Evolutionary conservation across 805 yeast genomes (phyloP).

Genomic region (Aciculoconidium aculeatum): DNA sequence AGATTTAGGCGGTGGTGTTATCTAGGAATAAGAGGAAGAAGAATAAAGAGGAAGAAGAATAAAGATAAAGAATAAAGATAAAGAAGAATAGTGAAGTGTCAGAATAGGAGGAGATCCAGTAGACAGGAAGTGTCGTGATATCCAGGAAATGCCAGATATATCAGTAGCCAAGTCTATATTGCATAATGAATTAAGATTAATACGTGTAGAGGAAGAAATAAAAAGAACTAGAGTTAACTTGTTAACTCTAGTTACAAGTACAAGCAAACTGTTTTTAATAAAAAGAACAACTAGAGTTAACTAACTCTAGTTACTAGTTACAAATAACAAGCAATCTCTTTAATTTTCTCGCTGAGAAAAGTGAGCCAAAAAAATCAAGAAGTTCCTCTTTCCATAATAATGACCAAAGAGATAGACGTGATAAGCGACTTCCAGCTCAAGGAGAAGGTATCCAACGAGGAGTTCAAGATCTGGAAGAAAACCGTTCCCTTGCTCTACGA

Average conservation of each 20-base stretch:
- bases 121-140: too few species aligned
- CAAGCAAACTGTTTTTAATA: background rate
- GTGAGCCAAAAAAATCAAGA: too few species aligned
- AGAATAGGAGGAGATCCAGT: background rate
- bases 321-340: background rate
- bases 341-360: too few species aligned
- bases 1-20: conserved; percentile 21
- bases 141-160: too few species aligned
- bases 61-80: too few species aligned
- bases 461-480: conserved; percentile 76
- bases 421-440: conserved; percentile 44
- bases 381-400: conserved; percentile 8
- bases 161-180: too few species aligned
- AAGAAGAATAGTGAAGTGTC: conserved; percentile 1
- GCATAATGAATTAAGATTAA: too few species aligned
- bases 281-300: conserved; percentile 1
- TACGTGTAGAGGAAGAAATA: too few species aligned
- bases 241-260: too few species aligned
- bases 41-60: too few species aligned
- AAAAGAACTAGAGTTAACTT: too few species aligned
- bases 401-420: conserved; percentile 31
- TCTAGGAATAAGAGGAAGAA: too few species aligned
- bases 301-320: background rate
- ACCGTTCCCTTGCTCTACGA: conserved; percentile 75
- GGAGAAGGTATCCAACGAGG: conserved; percentile 68